These are phyloP conservation scores for Mantamonas sphyraenae DNA, from an alignment of 78 protist genomes.

Conservation along the genomic window DNA sequence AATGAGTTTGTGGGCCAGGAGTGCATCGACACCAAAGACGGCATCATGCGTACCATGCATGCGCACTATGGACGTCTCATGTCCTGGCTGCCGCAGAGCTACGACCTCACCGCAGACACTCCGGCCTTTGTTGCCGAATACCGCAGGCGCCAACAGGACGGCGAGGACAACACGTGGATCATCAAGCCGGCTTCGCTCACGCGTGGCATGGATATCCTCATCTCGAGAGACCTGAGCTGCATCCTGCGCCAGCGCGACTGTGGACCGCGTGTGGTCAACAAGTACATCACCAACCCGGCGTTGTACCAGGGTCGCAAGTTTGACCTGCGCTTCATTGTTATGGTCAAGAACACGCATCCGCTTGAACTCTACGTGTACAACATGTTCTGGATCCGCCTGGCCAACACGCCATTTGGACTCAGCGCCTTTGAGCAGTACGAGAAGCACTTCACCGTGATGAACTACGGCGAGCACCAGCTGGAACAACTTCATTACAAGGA, in stretches of 20 bases:
- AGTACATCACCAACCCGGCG: conserved; percentile 8
- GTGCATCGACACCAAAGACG: conserved; percentile 1
- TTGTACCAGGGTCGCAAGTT: conserved; percentile 7
- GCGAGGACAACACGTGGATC: conserved; percentile 3
- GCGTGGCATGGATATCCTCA: neutral
- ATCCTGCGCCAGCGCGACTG: neutral
- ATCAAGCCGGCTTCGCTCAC: conserved; percentile 1
- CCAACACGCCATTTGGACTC: neutral
- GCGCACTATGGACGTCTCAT: neutral
- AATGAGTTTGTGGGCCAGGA: conserved; percentile 1
- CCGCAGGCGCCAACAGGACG: neutral
- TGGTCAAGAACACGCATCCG: conserved; percentile 6
- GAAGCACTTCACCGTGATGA: conserved; percentile 29
- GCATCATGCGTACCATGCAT: neutral
- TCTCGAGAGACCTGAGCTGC: neutral
- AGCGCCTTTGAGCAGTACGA: conserved; percentile 13
- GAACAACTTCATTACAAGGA: conserved; percentile 13
- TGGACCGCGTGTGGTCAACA: conserved; percentile 5
- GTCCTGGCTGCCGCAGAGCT: neutral
- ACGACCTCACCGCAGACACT: neutral
- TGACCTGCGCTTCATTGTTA: conserved; percentile 11
- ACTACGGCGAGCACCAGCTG: neutral
- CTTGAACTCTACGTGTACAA: conserved; percentile 6
- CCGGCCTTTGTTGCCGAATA: neutral
- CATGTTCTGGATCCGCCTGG: conserved; percentile 17